These are phyloP conservation scores for Plasmodium inui DNA, from an alignment of 169 alveolate genomes.

Conservation along the genomic window DNA sequence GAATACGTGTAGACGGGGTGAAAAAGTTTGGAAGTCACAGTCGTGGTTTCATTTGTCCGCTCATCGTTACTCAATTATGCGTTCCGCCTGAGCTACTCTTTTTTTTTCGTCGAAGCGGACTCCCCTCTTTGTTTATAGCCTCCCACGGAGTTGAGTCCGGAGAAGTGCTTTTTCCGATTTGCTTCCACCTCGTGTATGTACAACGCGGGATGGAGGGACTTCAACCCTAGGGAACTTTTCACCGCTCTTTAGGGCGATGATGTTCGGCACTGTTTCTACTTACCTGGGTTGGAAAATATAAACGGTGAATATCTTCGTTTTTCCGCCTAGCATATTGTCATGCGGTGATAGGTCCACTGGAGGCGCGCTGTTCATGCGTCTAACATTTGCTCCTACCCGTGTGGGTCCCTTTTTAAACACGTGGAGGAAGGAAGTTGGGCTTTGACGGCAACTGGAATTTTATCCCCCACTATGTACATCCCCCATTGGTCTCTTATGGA, in stretches of 20 bases:
- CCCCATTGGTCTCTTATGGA: background rate
- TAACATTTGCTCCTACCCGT: background rate
- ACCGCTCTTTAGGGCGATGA: background rate
- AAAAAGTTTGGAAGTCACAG: background rate
- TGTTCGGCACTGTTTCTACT: background rate
- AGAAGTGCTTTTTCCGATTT: too few species aligned
- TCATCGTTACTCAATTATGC: background rate
- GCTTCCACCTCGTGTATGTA: slow-evolving; percentile 3
- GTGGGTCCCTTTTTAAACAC: background rate
- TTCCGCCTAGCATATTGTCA: background rate
- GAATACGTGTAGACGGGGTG: background rate
- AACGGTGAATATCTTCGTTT: background rate
- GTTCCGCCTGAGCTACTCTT: background rate
- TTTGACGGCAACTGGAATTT: background rate
- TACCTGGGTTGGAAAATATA: background rate
- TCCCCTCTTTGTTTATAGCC: background rate
- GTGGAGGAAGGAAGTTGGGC: background rate
- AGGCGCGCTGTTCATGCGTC: background rate
- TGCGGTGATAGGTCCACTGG: background rate
- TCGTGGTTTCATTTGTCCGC: background rate
- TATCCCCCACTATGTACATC: background rate
- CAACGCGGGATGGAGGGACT: background rate
- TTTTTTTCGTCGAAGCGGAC: background rate
- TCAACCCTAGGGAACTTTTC: background rate
- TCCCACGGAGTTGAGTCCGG: background rate